Base-by-base conservation (phyloP, 1,284 basidiomycete species). In the Malassezia nana region DNA sequence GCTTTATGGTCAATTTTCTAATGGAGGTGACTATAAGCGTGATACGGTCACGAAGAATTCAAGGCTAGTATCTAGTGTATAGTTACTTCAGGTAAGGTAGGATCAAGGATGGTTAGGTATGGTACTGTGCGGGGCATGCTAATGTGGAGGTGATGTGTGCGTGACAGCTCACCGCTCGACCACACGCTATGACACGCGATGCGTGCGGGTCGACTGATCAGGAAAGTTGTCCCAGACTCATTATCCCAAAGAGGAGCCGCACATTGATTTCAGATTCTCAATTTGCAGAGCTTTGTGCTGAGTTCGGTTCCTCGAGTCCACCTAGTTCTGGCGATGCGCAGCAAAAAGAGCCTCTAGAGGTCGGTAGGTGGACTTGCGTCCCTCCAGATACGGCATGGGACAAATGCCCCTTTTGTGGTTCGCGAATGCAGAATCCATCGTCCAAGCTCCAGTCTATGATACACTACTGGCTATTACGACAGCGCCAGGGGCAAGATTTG, bases 351-450 rank as follows among this genome's bases (percentile, higher is more conserved):
- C n/a, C n/a, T n/a, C n/a, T n/a, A n/a, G n/a, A n/a, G n/a, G n/a
- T n/a, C n/a, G n/a, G n/a, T n/a, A n/a, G n/a, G n/a, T n/a, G n/a
- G n/a, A n/a, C n/a, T n/a, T n/a, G n/a, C n/a, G n/a, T n/a, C n/a
- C n/a, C n/a, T n/a, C n/a, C 22, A 26, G 5, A 24, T 8, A 15
- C 6, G n/a, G 26, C 26, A 2, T 42, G 43, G 26, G 26, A 33
- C 10, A n/a, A 1, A 13, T 56, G 54, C 20, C 54, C 48, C 3
- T 56, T 51, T 25, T 56, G 54, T 25, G 12, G 47, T 9, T 48
- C 44, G 18, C 29, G 33, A 3, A 33, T 56, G 22, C 24, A 39
- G 10, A 18, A 46, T 4, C 44, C 54, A 22, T 50, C 54, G 1
- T 10, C 3, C 5, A 29, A 20, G 29, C 44, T 56, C 1, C 35